Evolutionary conservation across 352 stramenopile species (phyloP).

Genomic region (Globisporangium viniferum): DNA sequence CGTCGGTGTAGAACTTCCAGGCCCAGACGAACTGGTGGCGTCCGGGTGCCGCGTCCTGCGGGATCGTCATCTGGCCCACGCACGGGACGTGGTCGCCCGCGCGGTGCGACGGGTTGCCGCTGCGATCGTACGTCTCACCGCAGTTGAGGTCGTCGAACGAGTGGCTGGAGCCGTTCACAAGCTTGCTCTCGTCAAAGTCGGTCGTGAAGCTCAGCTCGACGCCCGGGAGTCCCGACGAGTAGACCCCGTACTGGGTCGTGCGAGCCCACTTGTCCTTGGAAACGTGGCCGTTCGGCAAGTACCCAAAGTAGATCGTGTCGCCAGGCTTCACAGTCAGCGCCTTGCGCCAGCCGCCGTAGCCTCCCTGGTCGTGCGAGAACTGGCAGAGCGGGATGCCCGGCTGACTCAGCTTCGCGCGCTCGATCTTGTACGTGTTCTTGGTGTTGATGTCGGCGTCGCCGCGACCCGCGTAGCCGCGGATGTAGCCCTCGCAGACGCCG

Average conservation of each 20-base stretch:
- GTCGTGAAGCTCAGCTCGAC: constrained; percentile 27
- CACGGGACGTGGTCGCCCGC: constrained; percentile 30
- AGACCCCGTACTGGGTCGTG: constrained; percentile 28
- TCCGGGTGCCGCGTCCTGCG: constrained; percentile 14
- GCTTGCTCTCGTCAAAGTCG: constrained; percentile 21
- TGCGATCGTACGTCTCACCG: constrained; percentile 15
- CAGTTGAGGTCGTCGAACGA: constrained; percentile 39
- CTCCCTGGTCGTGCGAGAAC: not conserved
- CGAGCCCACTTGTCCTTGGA: constrained; percentile 25
- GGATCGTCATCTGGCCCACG: constrained; percentile 31
- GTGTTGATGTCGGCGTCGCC: constrained; percentile 18
- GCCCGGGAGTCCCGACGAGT: constrained; percentile 24
- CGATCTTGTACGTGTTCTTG: constrained; percentile 31
- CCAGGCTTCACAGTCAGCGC: not conserved
- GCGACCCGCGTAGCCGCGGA: constrained; percentile 30
- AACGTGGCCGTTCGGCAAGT: constrained; percentile 55
- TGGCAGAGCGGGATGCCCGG: constrained; percentile 11
- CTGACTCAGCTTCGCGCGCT: not conserved
- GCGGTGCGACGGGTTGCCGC: constrained; percentile 13
- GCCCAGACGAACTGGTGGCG: constrained; percentile 38
- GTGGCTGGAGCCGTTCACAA: constrained; percentile 24
- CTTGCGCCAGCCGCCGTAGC: constrained; percentile 9
- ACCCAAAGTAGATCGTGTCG: constrained; percentile 44
- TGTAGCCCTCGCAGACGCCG: constrained; percentile 34
- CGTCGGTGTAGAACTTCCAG: constrained; percentile 26